Evolutionary conservation across 768 basidiomycete genomes (phyloP), one percentile per base, ranked within the genome.

Genomic region (Suillus variegatus): DNA sequence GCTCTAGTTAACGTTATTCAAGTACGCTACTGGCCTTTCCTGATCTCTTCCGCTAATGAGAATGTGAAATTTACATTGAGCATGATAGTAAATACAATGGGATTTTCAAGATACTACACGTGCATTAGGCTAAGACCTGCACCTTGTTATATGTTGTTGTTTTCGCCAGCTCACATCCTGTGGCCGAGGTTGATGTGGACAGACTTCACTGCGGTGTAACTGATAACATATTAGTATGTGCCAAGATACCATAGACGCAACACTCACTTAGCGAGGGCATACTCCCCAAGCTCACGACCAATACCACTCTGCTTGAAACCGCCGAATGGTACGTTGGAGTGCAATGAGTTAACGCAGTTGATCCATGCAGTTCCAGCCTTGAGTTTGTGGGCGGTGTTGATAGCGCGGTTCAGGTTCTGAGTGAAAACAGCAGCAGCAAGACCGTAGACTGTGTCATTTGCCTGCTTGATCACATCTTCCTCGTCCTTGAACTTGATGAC

Each of bases 391-490:
- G 93, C 91, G 2, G 88, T 86, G 65, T 80, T 79, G 62, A 96
- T 78, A 0, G 92, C 94, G 35, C 90, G 84, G 68, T 84, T 86
- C 80, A 97, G 77, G 77, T 96, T 84, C 72, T 86, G 82, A 43
- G 91, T 88, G 83, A 95, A 97, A 62, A 99, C 88, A 9, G 91
- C 91, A 3, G 92, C 88, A 16, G 94, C 94, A 54, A 97, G 86
- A 65, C 96, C 96, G 76, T 95, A 97, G 60, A 80, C 72, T 0
- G 92, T 90, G 74, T 97, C 90, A 77, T 99, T 99, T 35, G 94
- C 97, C 72, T 86, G 83, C 56, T 75, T 76, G 69, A 93, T 77
- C 46, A 88, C 88, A 64, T 92, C 87, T 69, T 85, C 83, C 66
- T 86, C 87, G 60, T 85, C 83, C 71, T 88, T 85, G 80, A 95